Percentiles rank a stretch among this genome's conserved stretches.
phyloP scores from a whole-genome alignment of 2,329 filamentous ascomycete genomes.

The Lachnellula hyalina region DNA sequence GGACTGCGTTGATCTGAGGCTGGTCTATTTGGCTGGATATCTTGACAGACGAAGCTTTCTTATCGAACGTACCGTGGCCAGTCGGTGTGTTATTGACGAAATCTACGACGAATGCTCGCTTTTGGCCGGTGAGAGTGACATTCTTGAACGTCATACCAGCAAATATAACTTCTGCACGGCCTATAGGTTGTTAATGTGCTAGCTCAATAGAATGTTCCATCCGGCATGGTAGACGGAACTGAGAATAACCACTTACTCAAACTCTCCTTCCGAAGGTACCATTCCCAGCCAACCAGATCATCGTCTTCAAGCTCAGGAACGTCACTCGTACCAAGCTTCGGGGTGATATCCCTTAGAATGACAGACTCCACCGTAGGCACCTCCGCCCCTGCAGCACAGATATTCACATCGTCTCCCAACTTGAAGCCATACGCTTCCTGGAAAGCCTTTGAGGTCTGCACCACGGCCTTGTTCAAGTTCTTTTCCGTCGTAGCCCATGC shows the following conservation, averaged over 20 bases:
- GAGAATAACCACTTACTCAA: slow-evolving; percentile 30
- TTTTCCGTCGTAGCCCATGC: slow-evolving; percentile 58
- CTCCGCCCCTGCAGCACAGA: slow-evolving; percentile 47
- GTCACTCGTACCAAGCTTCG: slow-evolving; percentile 26
- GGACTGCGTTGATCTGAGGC: slow-evolving; percentile 1
- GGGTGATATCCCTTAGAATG: slow-evolving; percentile 53
- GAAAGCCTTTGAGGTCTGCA: slow-evolving; percentile 69
- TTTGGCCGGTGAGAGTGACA: slow-evolving; percentile 48
- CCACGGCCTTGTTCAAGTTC: slow-evolving; percentile 56
- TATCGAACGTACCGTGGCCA: slow-evolving; percentile 33
- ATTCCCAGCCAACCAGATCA: slow-evolving; percentile 42
- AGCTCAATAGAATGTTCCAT: background rate
- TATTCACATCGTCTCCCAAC: slow-evolving; percentile 62
- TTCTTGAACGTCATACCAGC: slow-evolving; percentile 67
- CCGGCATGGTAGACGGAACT: background rate
- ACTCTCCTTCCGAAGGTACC: slow-evolving; percentile 37
- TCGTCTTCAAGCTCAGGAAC: slow-evolving; percentile 28
- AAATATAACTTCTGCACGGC: slow-evolving; percentile 61
- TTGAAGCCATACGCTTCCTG: slow-evolving; percentile 68
- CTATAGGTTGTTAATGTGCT: slow-evolving; percentile 34
- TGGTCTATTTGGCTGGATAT: slow-evolving; percentile 18
- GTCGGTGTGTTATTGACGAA: slow-evolving; percentile 45
- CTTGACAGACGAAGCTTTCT: slow-evolving; percentile 18
- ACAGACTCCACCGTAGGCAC: slow-evolving; percentile 54
- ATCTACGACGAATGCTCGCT: slow-evolving; percentile 56